These are phyloP conservation scores for Orychophragmus violaceus DNA, from an alignment of 345 rosid species.

Conservation along the genomic window DNA sequence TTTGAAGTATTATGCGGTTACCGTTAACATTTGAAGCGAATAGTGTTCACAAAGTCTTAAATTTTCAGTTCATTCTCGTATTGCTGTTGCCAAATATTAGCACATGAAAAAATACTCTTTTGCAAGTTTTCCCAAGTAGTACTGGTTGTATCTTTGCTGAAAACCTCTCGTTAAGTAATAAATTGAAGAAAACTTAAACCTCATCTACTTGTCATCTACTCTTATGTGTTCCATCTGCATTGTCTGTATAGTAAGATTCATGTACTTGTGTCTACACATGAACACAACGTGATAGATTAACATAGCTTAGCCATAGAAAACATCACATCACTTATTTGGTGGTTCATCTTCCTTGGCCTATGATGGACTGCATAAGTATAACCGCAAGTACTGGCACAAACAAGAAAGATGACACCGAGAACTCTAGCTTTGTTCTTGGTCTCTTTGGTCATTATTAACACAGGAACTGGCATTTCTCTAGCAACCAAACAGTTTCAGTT, in stretches of 20 bases:
- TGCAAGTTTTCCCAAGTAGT: slow-evolving; percentile 20
- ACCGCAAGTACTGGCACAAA: slow-evolving; percentile 3
- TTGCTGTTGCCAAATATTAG: slow-evolving; percentile 16
- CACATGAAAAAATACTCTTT: not conserved
- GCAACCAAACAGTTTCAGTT: not conserved
- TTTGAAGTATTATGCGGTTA: not conserved
- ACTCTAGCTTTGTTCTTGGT: slow-evolving; percentile 4
- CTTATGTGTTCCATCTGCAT: slow-evolving; percentile 10
- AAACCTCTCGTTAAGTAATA: slow-evolving; percentile 7
- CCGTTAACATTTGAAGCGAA: slow-evolving; percentile 17
- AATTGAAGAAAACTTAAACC: not conserved
- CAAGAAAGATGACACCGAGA: not conserved
- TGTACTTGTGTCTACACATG: slow-evolving; percentile 11
- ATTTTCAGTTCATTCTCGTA: slow-evolving; percentile 14
- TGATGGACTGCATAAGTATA: not conserved
- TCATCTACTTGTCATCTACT: slow-evolving; percentile 16
- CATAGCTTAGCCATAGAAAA: not conserved
- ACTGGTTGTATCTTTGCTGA: slow-evolving; percentile 20
- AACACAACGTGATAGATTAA: not conserved
- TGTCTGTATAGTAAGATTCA: not conserved
- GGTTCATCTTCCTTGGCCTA: not conserved
- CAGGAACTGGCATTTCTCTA: not conserved
- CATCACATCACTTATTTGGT: not conserved
- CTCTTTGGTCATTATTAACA: slow-evolving; percentile 1
- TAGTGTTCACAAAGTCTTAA: slow-evolving; percentile 17